Base-by-base conservation (phyloP, 495 filamentous ascomycete genomes). In the Echria macrotheca region DNA sequence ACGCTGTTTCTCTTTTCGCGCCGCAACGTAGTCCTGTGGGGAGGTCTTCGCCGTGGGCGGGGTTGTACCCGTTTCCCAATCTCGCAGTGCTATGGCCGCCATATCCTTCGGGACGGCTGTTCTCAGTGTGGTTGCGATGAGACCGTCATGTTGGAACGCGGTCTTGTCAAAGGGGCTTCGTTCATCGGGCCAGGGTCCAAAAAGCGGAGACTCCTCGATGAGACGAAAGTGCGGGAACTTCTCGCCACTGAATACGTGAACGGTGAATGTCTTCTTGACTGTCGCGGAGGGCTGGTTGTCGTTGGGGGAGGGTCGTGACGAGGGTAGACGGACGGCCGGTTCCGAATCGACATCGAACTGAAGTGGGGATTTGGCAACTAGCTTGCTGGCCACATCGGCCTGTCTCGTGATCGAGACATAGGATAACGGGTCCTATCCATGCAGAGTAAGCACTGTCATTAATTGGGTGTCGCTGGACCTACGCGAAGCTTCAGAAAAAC, bases 401-500 rank as follows among this genome's bases (percentile, higher is more conserved):
- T 48, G 7, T 31, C 12, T 43, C n/a, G 66, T 60, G 36, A 71
- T 55, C 3, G 64, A 56, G 33, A 76, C 57, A 43, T 74, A 70
- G 19, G 66, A 67, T 32, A 69, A 70, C 9, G 61, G 55, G 42
- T 73, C 66, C 59, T 58, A 10, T 5, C 10, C 38, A 21, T 41
- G 38, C 24, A 4, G 24, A 21, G 8, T 5, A 3, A 1, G 43
- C 5, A n/a, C 11, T 5, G n/a, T 4, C 9, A 23, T 9, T 6
- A 28, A 18, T 24, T 9, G 4, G 23, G 9, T 26, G n/a, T 26
- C 35, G 29, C 31, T 25, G 19, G 33, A 60, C 66, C 17, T 69
- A 89, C 87, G 57, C 78, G 76, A 15, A 89, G 69, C 55, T 78
- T 82, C 63, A 82, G 80, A 69, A 88, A 96, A 52, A 82, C 81